Evolutionary conservation across 148 eudicot species (phyloP), one percentile per base, ranked within the genome.

Genomic region (Heliamphora exappendiculata): DNA sequence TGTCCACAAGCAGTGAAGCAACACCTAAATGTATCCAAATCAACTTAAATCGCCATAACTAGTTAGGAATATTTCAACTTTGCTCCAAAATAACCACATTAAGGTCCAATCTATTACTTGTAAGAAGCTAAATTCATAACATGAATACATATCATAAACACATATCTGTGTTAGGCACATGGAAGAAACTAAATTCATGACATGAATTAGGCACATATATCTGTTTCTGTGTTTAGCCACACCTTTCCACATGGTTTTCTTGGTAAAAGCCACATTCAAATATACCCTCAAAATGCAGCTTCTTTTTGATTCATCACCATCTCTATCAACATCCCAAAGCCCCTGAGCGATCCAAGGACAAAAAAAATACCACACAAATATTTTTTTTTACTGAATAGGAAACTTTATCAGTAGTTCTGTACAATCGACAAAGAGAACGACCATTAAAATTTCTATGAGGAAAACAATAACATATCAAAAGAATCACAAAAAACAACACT

Each of bases 221-320:
- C 69, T 78, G 58, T 42, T 49, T 62, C 37, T 63, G 19, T 33
- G 20, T 70, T 9, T 36, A 72, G 76, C 73, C 83, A 66, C 67
- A 94, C 98, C 98, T 89, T 85, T 94, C 82, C 83, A 92, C 79
- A 94, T 88, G 26, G 98, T 94, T 76, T 75, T 90, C 88, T 92
- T 94, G 14, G 91, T 83, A 82, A 94, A 94, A 71, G 85, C 89
- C 72, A 94, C 96, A 80, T 83, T 89, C 41, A 81, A 78, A 86
- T 87, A 87, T 20, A 94, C 86, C 82, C 85, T 86, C 82, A 90
- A 79, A 72, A 72, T 78, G 81, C 98, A 94, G 66, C 87, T 73
- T 73, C 80, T 75, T 73, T 55, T 76, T 13, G 88, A 80, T 78
- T 65, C 81, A 50, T 80, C 80, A 49, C 68, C 81, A 73, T 81